Evolutionary conservation across 2,329 filamentous ascomycete genomes (phyloP).

Genomic region (Colletotrichum brevisporum): DNA sequence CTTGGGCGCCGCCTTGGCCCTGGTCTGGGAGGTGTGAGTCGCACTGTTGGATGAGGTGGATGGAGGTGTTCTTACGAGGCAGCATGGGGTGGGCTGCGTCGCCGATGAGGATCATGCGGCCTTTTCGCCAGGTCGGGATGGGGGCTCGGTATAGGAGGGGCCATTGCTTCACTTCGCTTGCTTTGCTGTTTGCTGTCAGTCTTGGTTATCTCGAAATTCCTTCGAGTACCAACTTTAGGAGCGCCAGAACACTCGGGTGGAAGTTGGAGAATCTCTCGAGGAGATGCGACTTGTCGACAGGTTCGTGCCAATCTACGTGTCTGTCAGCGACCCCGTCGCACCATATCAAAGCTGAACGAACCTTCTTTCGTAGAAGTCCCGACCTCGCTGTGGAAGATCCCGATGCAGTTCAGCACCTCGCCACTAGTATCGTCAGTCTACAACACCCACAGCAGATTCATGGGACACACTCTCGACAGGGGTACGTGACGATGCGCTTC

Average conservation of each 20-base stretch:
- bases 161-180: conserved; percentile 52
- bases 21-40: conserved; percentile 47
- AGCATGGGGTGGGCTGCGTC: conserved; percentile 58
- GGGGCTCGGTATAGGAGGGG: conserved; percentile 53
- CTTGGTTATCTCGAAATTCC: not conserved
- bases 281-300: conserved; percentile 48
- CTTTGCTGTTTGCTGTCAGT: conserved; percentile 46
- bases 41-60: not conserved
- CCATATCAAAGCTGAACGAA: not conserved
- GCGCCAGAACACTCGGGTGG: conserved; percentile 45
- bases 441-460: no score
- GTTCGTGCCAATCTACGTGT: conserved; percentile 29
- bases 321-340: not conserved
- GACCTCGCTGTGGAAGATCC: conserved; percentile 48
- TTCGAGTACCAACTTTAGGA: conserved; percentile 45
- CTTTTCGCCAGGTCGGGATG: conserved; percentile 50
- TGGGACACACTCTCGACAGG: conserved; percentile 52
- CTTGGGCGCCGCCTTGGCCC: conserved; percentile 54
- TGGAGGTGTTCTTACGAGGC: conserved; percentile 46
- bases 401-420: conserved; percentile 53
- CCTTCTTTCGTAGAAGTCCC: conserved; percentile 31
- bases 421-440: conserved; percentile 42
- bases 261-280: conserved; percentile 47
- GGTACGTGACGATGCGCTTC: conserved; percentile 51
- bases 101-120: conserved; percentile 50